A percentile compares a stretch with the other conserved stretches of the same genome.
Evolutionary conservation across 768 basidiomycete species (phyloP).

Genomic region (Pleurotus djamor): DNA sequence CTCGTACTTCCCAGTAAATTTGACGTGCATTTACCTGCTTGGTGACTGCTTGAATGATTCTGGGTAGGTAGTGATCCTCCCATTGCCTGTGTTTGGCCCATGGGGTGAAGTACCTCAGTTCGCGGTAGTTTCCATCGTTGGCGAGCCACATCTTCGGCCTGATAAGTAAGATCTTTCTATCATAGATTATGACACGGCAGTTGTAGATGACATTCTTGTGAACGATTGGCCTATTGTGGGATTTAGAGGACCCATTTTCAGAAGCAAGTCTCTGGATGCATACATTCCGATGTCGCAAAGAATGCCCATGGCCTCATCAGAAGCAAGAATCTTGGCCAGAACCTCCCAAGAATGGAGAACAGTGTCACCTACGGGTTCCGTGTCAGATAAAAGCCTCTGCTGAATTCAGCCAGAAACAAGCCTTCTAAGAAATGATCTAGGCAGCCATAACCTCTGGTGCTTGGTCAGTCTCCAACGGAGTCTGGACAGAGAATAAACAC

Average conservation of each 20-base stretch:
- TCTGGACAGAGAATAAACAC: slow-evolving; percentile 10
- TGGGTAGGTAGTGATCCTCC: slow-evolving; percentile 91
- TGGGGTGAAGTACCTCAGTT: slow-evolving; percentile 88
- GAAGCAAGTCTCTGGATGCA: slow-evolving; percentile 19
- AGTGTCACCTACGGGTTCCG: slow-evolving; percentile 75
- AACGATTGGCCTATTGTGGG: slow-evolving; percentile 76
- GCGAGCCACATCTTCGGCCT: slow-evolving; percentile 99
- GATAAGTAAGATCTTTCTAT: slow-evolving; percentile 88
- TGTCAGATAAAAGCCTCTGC: neutral
- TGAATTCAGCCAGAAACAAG: slow-evolving; percentile 18
- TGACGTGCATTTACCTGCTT: slow-evolving; percentile 59
- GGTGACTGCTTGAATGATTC: slow-evolving; percentile 86
- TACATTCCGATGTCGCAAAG: slow-evolving; percentile 98
- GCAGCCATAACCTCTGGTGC: slow-evolving; percentile 88
- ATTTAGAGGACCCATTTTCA: neutral
- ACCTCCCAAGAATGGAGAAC: slow-evolving; percentile 98
- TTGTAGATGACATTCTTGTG: slow-evolving; percentile 99
- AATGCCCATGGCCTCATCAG: slow-evolving; percentile 79
- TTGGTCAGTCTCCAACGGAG: neutral
- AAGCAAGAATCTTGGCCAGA: slow-evolving; percentile 83
- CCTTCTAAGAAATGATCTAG: slow-evolving; percentile 98
- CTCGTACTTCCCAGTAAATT: neutral
- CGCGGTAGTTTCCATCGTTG: slow-evolving; percentile 97
- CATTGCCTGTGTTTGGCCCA: slow-evolving; percentile 89
- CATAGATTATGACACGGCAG: slow-evolving; percentile 86